A percentile compares a stretch with the other conserved stretches of the same genome.
Conservation (phyloP, 2,329 filamentous ascomycete genomes). For the Penicillium sp. region DNA sequence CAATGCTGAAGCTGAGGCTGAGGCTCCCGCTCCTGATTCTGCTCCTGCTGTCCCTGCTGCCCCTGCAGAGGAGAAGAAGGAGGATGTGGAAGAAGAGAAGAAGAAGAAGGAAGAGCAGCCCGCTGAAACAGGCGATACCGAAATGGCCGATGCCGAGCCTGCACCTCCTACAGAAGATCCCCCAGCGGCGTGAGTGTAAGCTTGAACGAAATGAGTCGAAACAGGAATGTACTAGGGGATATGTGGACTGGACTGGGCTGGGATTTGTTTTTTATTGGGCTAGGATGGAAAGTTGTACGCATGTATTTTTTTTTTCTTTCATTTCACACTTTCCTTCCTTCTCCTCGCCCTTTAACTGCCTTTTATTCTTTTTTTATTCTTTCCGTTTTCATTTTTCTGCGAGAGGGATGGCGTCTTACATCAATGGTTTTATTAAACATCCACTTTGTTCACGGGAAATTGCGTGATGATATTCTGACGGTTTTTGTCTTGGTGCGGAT, state of each 20-base stretch:
- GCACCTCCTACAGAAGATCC: constrained; percentile 6
- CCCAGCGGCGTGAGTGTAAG: constrained; percentile 22
- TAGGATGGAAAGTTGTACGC: constrained; percentile 1
- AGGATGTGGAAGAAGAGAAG: constrained; percentile 5
- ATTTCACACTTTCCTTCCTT: background rate
- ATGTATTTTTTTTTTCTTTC: background rate
- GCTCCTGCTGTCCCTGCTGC: background rate
- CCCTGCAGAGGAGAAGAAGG: background rate
- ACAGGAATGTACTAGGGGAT: background rate
- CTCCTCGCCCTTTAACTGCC: background rate
- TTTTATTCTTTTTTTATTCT: background rate
- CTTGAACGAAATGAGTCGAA: background rate
- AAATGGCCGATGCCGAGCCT: constrained; percentile 42
- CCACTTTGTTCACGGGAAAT: constrained; percentile 22
- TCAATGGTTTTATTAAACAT: background rate
- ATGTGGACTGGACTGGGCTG: background rate
- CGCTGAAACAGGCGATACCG: constrained; percentile 29
- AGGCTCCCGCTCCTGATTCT: too few species aligned
- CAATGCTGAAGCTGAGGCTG: too few species aligned
- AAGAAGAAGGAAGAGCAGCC: constrained; percentile 17
- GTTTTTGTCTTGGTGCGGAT: too few species aligned
- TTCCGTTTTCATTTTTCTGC: constrained; percentile 11
- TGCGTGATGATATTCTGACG: constrained; percentile 20
- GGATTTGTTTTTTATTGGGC: background rate
- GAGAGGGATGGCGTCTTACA: constrained; percentile 17